phyloP scores from a whole-genome alignment of 331 rosid genomes.

The Dryas integrifolia region DNA sequence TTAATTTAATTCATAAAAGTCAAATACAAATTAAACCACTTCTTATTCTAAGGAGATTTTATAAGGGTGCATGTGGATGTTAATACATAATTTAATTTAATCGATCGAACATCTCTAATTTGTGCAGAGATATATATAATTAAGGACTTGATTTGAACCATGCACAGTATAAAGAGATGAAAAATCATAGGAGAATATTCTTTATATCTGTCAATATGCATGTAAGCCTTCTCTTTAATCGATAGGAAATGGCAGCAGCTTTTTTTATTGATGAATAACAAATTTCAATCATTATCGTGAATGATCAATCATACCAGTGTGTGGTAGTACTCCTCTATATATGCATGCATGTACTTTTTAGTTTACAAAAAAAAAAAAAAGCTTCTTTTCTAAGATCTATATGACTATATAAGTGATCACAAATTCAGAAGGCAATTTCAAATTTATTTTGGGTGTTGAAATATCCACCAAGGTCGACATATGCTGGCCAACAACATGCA shows the following conservation, averaged over 20 bases:
- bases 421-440: background rate
- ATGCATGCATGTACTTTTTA: too few relatives aligned
- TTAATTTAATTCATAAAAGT: too few relatives aligned
- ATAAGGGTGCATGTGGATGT: too few relatives aligned
- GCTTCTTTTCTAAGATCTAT: too few relatives aligned
- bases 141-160: background rate
- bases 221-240: background rate
- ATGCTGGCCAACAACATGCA: background rate
- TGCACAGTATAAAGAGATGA: background rate
- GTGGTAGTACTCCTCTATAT: background rate
- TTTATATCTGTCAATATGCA: background rate
- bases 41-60: too few relatives aligned
- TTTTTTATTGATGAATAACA: background rate
- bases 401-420: too few relatives aligned
- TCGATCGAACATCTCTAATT: too few relatives aligned
- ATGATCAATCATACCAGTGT: background rate
- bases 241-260: background rate
- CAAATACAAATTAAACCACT: too few relatives aligned
- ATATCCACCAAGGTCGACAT: background rate
- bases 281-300: background rate
- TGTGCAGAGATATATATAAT: too few relatives aligned
- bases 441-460: background rate
- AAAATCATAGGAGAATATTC: conserved; percentile 8
- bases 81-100: too few relatives aligned
- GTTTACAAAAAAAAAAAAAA: too few relatives aligned